A percentile compares a stretch with the other conserved stretches of the same genome.
Conservation (phyloP, 2,329 filamentous ascomycete genomes). For the Boeremia lycopersici region DNA sequence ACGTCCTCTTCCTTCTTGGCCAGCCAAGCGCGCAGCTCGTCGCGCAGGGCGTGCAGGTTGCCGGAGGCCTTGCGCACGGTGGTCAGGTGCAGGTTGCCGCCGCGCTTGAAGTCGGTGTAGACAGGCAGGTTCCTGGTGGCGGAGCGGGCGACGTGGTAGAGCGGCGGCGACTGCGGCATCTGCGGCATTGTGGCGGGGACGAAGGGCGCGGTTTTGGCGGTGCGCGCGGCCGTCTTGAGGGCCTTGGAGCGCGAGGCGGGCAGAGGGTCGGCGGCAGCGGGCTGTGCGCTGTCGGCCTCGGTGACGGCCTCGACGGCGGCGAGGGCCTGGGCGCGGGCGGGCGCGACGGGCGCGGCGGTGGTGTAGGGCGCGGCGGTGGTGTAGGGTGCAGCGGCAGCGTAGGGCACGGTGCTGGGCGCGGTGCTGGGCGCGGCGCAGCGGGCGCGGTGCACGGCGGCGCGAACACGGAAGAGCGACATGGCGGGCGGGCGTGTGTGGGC, state of each 20-base stretch:
- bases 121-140: conserved; percentile 73
- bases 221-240: conserved; percentile 9
- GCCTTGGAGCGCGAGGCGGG: conserved; percentile 2
- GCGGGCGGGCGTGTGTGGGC: conserved; percentile 31
- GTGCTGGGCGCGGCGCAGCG: not conserved
- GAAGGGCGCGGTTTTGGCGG: conserved; percentile 15
- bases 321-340: conserved; percentile 37
- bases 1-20: conserved; percentile 62
- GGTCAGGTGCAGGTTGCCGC: conserved; percentile 77
- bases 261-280: conserved; percentile 24
- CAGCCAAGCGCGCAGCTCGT: conserved; percentile 67
- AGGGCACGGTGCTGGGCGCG: not conserved
- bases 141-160: conserved; percentile 77
- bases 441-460: conserved; percentile 19
- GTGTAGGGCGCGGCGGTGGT: not conserved
- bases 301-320: conserved; percentile 43
- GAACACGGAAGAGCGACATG: conserved; percentile 49
- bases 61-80: conserved; percentile 81
- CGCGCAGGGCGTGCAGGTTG: conserved; percentile 66
- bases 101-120: conserved; percentile 75
- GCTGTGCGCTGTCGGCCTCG: conserved; percentile 41
- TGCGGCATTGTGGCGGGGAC: conserved; percentile 11
- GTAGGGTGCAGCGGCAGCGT: conserved; percentile 9
- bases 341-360: conserved; percentile 34
- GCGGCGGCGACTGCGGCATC: conserved; percentile 38